Evolutionary conservation across 176 grass and related monocot genomes (phyloP), one percentile per base, ranked within the genome.

Genomic region (Tillandsia fasciculata): DNA sequence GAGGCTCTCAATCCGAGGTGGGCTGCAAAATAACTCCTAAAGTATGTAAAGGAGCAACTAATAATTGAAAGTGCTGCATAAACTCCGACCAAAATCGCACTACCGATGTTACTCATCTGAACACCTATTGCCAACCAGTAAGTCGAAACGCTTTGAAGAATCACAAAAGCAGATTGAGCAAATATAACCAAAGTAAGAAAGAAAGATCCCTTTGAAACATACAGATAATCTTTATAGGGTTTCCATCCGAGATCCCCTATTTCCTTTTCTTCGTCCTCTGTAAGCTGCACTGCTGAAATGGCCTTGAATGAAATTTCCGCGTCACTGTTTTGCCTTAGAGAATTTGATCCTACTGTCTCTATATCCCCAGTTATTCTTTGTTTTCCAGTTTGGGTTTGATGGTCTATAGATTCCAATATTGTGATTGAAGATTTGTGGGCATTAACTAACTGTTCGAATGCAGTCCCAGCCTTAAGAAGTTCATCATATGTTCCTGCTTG

Each of bases 201-300:
- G 23, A 79, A 72, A 68, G 42, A 51, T 8, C 81, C 87, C 77
- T 96, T 85, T 3, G 91, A 85, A 56, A 90, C 79, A 33, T 77
- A 23, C 74, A 96, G 70, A 42, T 96, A 96, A 58, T 90, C 74
- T 73, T 74, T 84, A 68, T 96, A 90, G 47, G 88, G 93, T 73
- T 92, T 96, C 93, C 89, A 96, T 74, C 93, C 93, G 10, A 96
- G 83, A 74, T 87, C 82, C 14, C 91, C 91, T 3, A 85, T 78
- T 53, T 79, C 91, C 67, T 80, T 96, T 15, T 76, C 76, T 76
- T 96, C 91, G 17, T 83, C 87, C 75, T 96, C 84, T 48, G 87
- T 96, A 47, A 96, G 87, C 80, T 90, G 91, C 28, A 51, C 77
- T 76, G 26, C 78, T 22, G 73, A 83, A 65, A 75, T 64, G 15